Evolutionary conservation across 1,139 yeast genomes (phyloP), one percentile per base, ranked within the genome.

Genomic region (Blastobotrys proliferans): DNA sequence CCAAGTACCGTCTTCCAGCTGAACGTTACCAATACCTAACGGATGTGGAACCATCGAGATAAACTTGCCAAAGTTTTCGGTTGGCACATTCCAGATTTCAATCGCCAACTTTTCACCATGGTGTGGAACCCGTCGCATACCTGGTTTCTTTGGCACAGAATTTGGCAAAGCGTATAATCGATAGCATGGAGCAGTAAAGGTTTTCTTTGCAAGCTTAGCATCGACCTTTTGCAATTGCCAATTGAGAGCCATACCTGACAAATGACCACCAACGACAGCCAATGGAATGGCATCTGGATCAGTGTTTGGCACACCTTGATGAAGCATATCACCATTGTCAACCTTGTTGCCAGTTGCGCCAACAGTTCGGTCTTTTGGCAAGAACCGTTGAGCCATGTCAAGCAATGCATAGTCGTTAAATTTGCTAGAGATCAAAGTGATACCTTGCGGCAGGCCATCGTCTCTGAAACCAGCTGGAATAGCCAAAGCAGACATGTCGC

Each of bases 251-350:
- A 86, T 77, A 1, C 95, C 97, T 48, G 79, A 72, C 51, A 92
- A 72, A 61, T 92, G 98, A 40, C 97, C 97, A 45, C 98, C 98
- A 38, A 92, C 97, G 27, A 90, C 98, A 1, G 97, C 97, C 49
- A 90, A 69, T 49, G 81, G 76, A 43, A 84, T 68, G 3, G 73
- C 64, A 3, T 68, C 51, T 2, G 67, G 56, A 22, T 47, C 48
- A 30, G 68, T 60, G 16, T 49, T 48, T 28, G 81, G 79, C 14
- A 70, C 56, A 2, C 54, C 31, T 3, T 54, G 46, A 47, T 61
- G 57, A 29, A 77, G 57, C 30, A 58, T 63, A 52, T 77, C 81
- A 26, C 66, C 67, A 11, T 52, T 51, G 13, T 58, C 55, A 14
- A 61, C 57, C 10, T 59, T 51, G 40, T 42, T 36, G 14, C 53